Percentiles rank a stretch among this genome's conserved stretches.
phyloP scores from a whole-genome alignment of 2,329 filamentous ascomycete species.

The Massarina eburnea region DNA sequence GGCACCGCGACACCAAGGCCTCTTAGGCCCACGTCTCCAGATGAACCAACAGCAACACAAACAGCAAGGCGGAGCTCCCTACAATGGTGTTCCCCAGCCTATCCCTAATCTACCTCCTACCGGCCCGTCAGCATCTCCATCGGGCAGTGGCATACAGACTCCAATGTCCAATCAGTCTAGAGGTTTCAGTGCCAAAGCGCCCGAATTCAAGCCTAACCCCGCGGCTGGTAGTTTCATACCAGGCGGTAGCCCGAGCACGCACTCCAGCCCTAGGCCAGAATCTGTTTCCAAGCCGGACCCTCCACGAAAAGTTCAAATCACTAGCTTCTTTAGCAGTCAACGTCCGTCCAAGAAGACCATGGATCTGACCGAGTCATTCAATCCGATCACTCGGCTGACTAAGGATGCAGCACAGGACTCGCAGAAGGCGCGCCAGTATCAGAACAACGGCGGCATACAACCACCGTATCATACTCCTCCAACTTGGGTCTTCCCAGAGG shows the following conservation, averaged over 20 bases:
- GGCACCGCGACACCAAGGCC: conserved; percentile 45
- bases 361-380: conserved; percentile 59
- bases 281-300: conserved; percentile 36
- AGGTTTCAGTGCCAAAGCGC: conserved; percentile 63
- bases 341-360: conserved; percentile 62
- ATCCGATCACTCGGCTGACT: conserved; percentile 69
- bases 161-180: conserved; percentile 56
- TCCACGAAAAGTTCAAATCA: conserved; percentile 38
- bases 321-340: conserved; percentile 65
- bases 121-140: conserved; percentile 58
- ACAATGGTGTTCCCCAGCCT: conserved; percentile 56
- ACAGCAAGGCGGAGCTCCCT: conserved; percentile 40
- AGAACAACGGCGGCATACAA: conserved; percentile 78
- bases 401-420: conserved; percentile 58
- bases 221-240: conserved; percentile 81
- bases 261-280: conserved; percentile 70
- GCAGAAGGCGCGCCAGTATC: conserved; percentile 62
- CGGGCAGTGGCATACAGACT: conserved; percentile 54
- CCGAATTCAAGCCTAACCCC: conserved; percentile 84
- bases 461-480: conserved; percentile 82
- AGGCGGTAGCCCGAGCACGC: conserved; percentile 60
- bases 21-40: conserved; percentile 54
- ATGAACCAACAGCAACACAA: conserved; percentile 57
- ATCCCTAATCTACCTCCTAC: conserved; percentile 70
- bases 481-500: conserved; percentile 74